Base-by-base conservation (phyloP, 768 basidiomycete species). In the Phaffia australis region DNA sequence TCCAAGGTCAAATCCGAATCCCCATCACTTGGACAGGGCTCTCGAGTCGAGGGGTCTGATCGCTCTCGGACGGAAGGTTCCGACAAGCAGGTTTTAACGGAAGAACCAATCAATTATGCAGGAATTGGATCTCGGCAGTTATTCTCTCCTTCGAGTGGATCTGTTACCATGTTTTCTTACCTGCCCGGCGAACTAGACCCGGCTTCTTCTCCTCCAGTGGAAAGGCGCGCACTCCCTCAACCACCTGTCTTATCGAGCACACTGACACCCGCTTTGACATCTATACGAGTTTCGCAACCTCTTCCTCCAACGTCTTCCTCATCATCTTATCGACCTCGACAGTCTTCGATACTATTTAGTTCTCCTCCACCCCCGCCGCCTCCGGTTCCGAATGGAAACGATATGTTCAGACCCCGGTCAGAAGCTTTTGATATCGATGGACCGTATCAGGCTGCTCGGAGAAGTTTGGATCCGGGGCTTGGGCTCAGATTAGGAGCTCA, bases 121-220 rank as follows among this genome's bases (percentile, higher is more conserved):
- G 66, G 66, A 19, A 35, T 67, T 49, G 66, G 66, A 25, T 67
- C 66, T 27, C 60, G 66, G 19, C 66, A 67, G 27, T 55, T 54
- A 7, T 67, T 67, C 66, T 54, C 58, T n/a, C 58, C 66, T 0
- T 46, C 58, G 32, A 23, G 27, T 48, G 58, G 58, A 5, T 47
- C 58, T 18, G n/a, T 35, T 2, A 8, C 58, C n/a, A 46, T 47
- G 23, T 35, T 46, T 21, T 56, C 55, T 9, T 42, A 42, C 11
- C 35, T 11, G 11, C 4, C 35, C 35, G 35, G 35, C 11, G 35
- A 42, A 42, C 35, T 4, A 11, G 35, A 42, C 11, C 35, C 35
- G 35, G 35, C 35, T 42, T 42, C 35, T 42, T 42, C 35, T 42
- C 35, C 35, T 5, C 35, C 35, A 11, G 11, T 42, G 35, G 35